phyloP scores from a whole-genome alignment of 2,329 filamentous ascomycete species.

The Cryphonectria japonica region DNA sequence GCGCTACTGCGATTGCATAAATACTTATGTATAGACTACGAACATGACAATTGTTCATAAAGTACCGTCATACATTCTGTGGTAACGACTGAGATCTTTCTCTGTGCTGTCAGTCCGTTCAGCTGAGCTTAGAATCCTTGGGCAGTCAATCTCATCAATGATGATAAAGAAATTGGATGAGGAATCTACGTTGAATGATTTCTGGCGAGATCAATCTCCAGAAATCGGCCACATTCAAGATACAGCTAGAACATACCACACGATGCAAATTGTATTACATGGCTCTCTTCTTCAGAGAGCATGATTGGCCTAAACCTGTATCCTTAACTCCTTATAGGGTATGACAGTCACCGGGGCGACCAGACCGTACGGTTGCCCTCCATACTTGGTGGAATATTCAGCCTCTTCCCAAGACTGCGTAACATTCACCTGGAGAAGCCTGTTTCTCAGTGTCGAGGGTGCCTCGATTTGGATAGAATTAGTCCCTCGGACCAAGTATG shows the following conservation, averaged over 20 bases:
- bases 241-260: not conserved
- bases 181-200: too few relatives aligned
- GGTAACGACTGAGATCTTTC: not conserved
- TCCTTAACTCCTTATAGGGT: constrained; percentile 13
- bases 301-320: not conserved
- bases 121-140: too few relatives aligned
- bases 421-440: constrained; percentile 17
- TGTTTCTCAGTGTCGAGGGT: constrained; percentile 17
- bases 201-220: not conserved
- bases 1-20: not conserved
- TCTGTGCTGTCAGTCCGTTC: too few relatives aligned
- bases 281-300: not conserved
- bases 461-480: constrained; percentile 14
- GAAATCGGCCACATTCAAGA: not conserved
- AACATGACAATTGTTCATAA: not conserved
- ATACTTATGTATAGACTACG: not conserved
- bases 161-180: too few relatives aligned
- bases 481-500: not conserved
- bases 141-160: not conserved
- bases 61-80: not conserved
- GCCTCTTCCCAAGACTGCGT: constrained; percentile 23
- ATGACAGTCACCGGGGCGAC: constrained; percentile 5
- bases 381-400: constrained; percentile 9
- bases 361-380: constrained; percentile 19
- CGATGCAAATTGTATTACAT: not conserved